Conservation (phyloP, 164 flowering plant genomes). For the Saururus chinensis region DNA sequence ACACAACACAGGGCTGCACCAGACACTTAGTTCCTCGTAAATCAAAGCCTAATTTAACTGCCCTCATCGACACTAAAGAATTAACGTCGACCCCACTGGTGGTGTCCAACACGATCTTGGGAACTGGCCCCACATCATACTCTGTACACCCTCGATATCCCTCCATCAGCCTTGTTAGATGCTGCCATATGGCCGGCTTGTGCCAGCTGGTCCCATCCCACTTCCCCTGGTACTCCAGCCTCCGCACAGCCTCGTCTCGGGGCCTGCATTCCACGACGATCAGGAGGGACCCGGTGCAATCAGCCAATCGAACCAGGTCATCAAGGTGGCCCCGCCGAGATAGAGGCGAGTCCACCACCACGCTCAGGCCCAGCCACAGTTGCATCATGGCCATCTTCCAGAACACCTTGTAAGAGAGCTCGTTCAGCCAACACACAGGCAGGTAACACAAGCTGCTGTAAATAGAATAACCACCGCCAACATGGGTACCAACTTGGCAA, state of each 20-base stretch:
- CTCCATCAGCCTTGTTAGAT: conserved; percentile 43
- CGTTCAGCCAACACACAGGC: no score
- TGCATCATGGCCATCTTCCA: conserved; percentile 48
- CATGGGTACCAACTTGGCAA: no score
- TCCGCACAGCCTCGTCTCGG: conserved; percentile 33
- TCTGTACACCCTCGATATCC: conserved; percentile 56
- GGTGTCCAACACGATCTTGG: conserved; percentile 49
- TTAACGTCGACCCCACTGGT: conserved; percentile 21
- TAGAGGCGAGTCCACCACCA: conserved; percentile 67
- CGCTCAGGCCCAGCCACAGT: conserved; percentile 49
- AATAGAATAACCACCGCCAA: no score
- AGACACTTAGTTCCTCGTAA: no score
- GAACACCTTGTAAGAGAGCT: conserved; percentile 53
- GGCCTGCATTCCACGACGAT: conserved; percentile 55
- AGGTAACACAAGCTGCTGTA: no score
- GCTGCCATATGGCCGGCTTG: conserved; percentile 67
- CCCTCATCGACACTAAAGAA: conserved; percentile 16
- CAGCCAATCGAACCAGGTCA: conserved; percentile 23
- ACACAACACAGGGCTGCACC: no score
- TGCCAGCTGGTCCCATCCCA: conserved; percentile 35
- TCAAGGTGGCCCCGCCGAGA: conserved; percentile 47
- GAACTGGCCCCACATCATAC: conserved; percentile 51
- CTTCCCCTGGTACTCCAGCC: conserved; percentile 31
- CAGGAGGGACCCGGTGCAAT: conserved; percentile 21
- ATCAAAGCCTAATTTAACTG: no score